Evolutionary conservation across 805 yeast genomes (phyloP), one percentile per base, ranked within the genome.

Genomic region (Pichia exigua): DNA sequence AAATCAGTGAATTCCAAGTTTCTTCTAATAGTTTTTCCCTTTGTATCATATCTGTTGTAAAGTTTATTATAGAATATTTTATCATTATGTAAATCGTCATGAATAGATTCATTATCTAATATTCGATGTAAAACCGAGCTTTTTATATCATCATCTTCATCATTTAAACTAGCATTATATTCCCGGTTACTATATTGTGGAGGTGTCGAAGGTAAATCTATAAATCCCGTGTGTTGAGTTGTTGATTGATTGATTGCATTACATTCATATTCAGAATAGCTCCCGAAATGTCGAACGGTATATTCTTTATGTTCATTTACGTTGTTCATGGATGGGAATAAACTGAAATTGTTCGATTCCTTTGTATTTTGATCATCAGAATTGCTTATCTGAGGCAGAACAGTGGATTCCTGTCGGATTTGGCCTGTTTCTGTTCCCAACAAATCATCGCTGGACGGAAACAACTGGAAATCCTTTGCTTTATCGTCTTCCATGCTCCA

Each of bases 1-100:
- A 67, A 69, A 45, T 69, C 72, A 1, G 61, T 52, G 11, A 56
- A 42, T 9, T 57, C 55, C 9, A 47, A 22, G 2, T 48, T 50
- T 11, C 39, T 49, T 24, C 46, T 45, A 1, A 32, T n/a, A 3
- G 50, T 45, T 42, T 32, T 28, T 11, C 38, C 21, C 21, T 24
- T 28, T 3, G n/a, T 40, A 17, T 44, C 42, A 44, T 57, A 58
- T 17, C 53, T 56, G 12, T 61, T 58, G 46, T 65, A 68, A 4
- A 68, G 42, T 11, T 58, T 55, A 15, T 62, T 59, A 43, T 59
- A 63, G 43, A 59, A 58, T 11, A 48, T 40, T 32, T 59, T 59
- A 21, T 55, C 53, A 21, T 51, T 42, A 3, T 55, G 42, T 2
- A 42, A 17, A 35, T 50, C 52, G 2, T 52, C 51, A 15, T 47